Percentiles rank a stretch among this genome's conserved stretches.
phyloP scores from a whole-genome alignment of 202 grass and related monocot genomes.

The Sporobolus alterniflorus region DNA sequence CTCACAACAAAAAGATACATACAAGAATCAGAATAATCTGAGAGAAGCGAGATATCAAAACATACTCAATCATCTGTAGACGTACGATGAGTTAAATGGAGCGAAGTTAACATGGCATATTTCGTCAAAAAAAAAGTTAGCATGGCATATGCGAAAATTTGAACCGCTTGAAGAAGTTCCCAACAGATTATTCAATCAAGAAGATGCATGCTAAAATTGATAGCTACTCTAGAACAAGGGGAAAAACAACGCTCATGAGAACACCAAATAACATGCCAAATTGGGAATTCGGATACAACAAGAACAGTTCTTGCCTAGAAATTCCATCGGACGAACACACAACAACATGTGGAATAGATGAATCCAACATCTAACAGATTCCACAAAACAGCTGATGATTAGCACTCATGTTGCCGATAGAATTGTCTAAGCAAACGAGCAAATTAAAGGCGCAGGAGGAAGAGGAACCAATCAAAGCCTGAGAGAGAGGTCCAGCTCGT shows the following conservation, averaged over 20 bases:
- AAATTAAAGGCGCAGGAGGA: neutral
- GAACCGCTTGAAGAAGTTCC: no score
- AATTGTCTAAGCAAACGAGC: neutral
- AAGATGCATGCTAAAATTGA: neutral
- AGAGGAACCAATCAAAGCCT: constrained; percentile 43
- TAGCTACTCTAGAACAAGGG: neutral
- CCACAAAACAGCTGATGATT: neutral
- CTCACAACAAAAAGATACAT: no score
- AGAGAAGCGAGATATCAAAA: no score
- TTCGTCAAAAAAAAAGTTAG: no score
- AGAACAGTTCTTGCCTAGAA: neutral
- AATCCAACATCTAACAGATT: neutral
- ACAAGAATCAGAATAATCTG: no score
- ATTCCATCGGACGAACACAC: constrained; percentile 8
- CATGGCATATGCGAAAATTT: neutral
- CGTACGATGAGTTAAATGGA: no score
- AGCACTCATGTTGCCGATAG: neutral
- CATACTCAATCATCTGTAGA: no score
- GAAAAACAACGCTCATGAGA: neutral
- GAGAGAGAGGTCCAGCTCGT: constrained; percentile 55
- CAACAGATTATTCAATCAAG: neutral
- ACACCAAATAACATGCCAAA: constrained; percentile 31
- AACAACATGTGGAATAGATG: neutral
- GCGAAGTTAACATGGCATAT: no score
- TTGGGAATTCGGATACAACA: constrained; percentile 34